phyloP scores from a whole-genome alignment of 2,329 filamentous ascomycete species.

The Lachnellula arida region DNA sequence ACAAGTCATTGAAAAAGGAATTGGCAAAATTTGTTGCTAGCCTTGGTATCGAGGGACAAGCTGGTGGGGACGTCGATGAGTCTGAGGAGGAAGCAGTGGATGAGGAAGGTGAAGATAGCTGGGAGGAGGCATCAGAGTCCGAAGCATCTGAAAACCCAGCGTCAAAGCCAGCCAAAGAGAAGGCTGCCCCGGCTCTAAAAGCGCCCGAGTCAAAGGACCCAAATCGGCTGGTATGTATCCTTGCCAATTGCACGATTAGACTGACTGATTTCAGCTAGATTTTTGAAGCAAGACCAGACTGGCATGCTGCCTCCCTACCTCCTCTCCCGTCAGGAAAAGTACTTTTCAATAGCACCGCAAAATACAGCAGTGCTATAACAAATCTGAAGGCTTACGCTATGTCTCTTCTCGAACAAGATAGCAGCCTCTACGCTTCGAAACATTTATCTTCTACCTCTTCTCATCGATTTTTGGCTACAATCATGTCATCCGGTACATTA shows the following conservation, averaged over 20 bases:
- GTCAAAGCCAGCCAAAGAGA: constrained; percentile 7
- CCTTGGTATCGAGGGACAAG: constrained; percentile 44
- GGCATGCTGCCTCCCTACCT: constrained; percentile 57
- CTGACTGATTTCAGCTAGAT: constrained; percentile 39
- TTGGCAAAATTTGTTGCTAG: constrained; percentile 48
- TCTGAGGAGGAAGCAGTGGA: constrained; percentile 33
- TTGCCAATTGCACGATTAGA: constrained; percentile 8
- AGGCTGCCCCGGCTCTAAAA: neutral
- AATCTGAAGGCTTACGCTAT: constrained; percentile 66
- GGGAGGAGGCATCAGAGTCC: constrained; percentile 33
- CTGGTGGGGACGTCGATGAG: constrained; percentile 28
- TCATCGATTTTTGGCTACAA: constrained; percentile 93
- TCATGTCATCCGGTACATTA: constrained; percentile 93
- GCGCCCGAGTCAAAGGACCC: constrained; percentile 18
- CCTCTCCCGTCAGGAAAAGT: constrained; percentile 41
- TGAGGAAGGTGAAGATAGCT: constrained; percentile 31
- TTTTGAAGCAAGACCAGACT: constrained; percentile 61
- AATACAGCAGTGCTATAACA: constrained; percentile 49
- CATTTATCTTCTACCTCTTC: constrained; percentile 76
- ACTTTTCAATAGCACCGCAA: constrained; percentile 36
- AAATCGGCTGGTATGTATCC: constrained; percentile 31
- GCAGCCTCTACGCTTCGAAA: constrained; percentile 65
- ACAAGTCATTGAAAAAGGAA: constrained; percentile 47
- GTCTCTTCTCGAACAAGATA: constrained; percentile 72
- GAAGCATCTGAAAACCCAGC: constrained; percentile 9